Conservation (phyloP, 2,329 filamentous ascomycete species). For the Paradendryphiella salina region DNA sequence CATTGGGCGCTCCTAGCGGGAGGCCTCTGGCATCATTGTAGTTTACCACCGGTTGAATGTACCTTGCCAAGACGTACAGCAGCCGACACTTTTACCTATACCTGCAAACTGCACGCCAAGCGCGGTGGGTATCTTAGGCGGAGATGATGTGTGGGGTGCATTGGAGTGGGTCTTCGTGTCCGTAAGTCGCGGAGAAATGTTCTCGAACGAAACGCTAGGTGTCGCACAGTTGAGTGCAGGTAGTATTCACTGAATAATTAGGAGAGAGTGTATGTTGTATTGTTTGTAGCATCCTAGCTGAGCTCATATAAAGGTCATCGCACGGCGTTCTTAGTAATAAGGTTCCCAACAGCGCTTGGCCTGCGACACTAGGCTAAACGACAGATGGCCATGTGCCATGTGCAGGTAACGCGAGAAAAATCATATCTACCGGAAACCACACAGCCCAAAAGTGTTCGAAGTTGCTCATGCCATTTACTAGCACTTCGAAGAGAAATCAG, state of each 20-base stretch:
- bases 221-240: no score
- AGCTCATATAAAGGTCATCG: no score
- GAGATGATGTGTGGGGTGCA: slow-evolving; percentile 10
- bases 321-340: no score
- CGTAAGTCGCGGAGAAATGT: slow-evolving; percentile 2
- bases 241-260: no score
- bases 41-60: slow-evolving; percentile 11
- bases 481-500: neutral
- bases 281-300: no score
- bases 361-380: neutral
- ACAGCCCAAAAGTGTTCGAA: neutral
- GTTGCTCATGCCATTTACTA: neutral
- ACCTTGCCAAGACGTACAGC: slow-evolving; percentile 3
- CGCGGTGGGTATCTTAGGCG: slow-evolving; percentile 5
- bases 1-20: neutral
- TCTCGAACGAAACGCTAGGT: neutral
- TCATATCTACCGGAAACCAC: neutral
- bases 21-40: slow-evolving; percentile 8
- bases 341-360: no score
- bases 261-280: no score
- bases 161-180: slow-evolving; percentile 4
- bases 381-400: neutral
- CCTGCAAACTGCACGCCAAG: slow-evolving; percentile 5
- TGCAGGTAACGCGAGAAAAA: neutral
- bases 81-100: slow-evolving; percentile 7